Percentiles rank a stretch among this genome's conserved stretches.
phyloP scores from a whole-genome alignment of 2,329 filamentous ascomycete species.

The Talaromyces amestolkiae region DNA sequence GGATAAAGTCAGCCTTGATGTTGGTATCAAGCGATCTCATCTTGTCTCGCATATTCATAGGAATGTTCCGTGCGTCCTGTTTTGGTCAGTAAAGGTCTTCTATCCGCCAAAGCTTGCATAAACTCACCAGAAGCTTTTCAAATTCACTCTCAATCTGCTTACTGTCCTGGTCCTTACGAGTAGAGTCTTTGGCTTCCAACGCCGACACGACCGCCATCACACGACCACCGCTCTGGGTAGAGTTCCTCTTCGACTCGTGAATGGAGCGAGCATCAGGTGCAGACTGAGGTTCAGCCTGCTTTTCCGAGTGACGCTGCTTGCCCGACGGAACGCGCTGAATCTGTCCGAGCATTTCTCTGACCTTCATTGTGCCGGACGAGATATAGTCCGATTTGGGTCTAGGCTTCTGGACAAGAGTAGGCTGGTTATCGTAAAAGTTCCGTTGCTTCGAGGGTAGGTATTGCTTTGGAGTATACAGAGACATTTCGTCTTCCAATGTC shows the following conservation, averaged over 20 bases:
- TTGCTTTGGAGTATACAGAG: constrained; percentile 57
- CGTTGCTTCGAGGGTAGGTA: constrained; percentile 62
- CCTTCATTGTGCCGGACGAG: constrained; percentile 41
- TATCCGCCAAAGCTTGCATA: constrained; percentile 54
- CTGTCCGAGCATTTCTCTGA: constrained; percentile 35
- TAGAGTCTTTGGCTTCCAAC: constrained; percentile 56
- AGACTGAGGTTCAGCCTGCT: constrained; percentile 28
- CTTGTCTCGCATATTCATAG: constrained; percentile 88
- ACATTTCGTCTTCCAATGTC: constrained; percentile 55
- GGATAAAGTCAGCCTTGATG: constrained; percentile 94
- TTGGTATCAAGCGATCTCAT: constrained; percentile 86
- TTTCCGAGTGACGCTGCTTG: constrained; percentile 22
- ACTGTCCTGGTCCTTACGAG: constrained; percentile 46
- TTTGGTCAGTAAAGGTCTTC: constrained; percentile 38
- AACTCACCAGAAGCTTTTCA: constrained; percentile 57
- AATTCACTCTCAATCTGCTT: constrained; percentile 62
- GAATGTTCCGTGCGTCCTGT: constrained; percentile 86
- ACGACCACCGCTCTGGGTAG: constrained; percentile 49
- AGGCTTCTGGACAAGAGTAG: constrained; percentile 42
- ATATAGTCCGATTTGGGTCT: constrained; percentile 54
- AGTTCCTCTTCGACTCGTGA: constrained; percentile 29
- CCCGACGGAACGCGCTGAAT: constrained; percentile 29
- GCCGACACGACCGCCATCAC: constrained; percentile 65
- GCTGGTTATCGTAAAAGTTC: constrained; percentile 57
- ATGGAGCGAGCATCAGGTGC: constrained; percentile 36